Evolutionary conservation across 345 rosid genomes (phyloP).

Genomic region (Cardamine resedifolia): DNA sequence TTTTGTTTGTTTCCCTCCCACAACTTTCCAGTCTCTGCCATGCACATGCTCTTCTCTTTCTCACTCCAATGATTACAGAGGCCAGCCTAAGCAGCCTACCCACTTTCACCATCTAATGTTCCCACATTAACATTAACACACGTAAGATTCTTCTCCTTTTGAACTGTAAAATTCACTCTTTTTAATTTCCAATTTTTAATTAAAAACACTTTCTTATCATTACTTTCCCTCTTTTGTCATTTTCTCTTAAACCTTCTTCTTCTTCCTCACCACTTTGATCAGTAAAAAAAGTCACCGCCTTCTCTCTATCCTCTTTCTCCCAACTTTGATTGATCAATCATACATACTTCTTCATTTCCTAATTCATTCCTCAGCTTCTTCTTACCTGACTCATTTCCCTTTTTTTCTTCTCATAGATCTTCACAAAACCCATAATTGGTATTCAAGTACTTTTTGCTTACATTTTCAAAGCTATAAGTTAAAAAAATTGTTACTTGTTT

Average conservation of each 20-base stretch:
- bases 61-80: slow-evolving; percentile 42
- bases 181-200: neutral
- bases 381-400: slow-evolving; percentile 20
- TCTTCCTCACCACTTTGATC: slow-evolving; percentile 1
- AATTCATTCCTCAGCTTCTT: slow-evolving; percentile 13
- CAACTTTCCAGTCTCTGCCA: slow-evolving; percentile 35
- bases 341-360: slow-evolving; percentile 16
- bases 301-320: slow-evolving; percentile 30
- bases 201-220: slow-evolving; percentile 1
- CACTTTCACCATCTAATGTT: slow-evolving; percentile 42
- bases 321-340: slow-evolving; percentile 37
- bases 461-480: slow-evolving; percentile 3
- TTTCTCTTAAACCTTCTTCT: slow-evolving; percentile 21
- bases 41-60: slow-evolving; percentile 37
- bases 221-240: slow-evolving; percentile 33
- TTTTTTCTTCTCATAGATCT: slow-evolving; percentile 3
- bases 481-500: neutral
- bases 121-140: slow-evolving; percentile 31
- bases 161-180: slow-evolving; percentile 36
- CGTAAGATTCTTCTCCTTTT: slow-evolving; percentile 42
- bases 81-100: slow-evolving; percentile 44
- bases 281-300: slow-evolving; percentile 38
- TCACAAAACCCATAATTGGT: slow-evolving; percentile 7
- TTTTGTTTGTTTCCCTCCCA: slow-evolving; percentile 39
- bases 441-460: slow-evolving; percentile 11